phyloP scores from a whole-genome alignment of 352 stramenopile species.

The Phytophthora tentaculata region DNA sequence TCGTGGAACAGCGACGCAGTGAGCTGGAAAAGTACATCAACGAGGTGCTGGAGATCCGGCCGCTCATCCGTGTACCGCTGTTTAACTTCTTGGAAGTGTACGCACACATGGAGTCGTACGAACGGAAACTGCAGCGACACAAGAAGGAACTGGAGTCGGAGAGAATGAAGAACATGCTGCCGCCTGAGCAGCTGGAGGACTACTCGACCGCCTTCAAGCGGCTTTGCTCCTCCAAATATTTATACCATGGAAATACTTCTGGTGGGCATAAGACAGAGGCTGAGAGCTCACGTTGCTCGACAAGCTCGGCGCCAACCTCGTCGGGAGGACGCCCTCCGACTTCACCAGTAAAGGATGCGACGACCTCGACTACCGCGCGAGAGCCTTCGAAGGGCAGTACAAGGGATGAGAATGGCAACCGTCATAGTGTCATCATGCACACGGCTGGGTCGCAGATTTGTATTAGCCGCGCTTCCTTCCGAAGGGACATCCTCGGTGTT shows the following conservation, averaged over 20 bases:
- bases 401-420: slow-evolving; percentile 45
- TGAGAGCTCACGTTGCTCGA: slow-evolving; percentile 30
- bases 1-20: slow-evolving; percentile 86
- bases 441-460: slow-evolving; percentile 82
- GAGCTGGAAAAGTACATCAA: slow-evolving; percentile 91
- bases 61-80: slow-evolving; percentile 83
- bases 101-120: slow-evolving; percentile 87
- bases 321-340: slow-evolving; percentile 44
- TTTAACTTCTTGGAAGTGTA: slow-evolving; percentile 92
- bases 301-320: slow-evolving; percentile 17
- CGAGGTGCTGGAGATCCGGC: slow-evolving; percentile 80
- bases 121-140: slow-evolving; percentile 82
- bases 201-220: slow-evolving; percentile 81
- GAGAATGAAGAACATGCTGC: slow-evolving; percentile 88
- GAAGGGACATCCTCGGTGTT: slow-evolving; percentile 86
- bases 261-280: slow-evolving; percentile 36
- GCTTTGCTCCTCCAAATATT: slow-evolving; percentile 85
- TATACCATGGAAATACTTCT: slow-evolving; percentile 64
- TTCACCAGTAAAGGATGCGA: slow-evolving; percentile 51
- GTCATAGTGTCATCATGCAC: slow-evolving; percentile 59
- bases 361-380: slow-evolving; percentile 25
- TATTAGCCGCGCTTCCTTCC: slow-evolving; percentile 84
- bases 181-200: slow-evolving; percentile 64
- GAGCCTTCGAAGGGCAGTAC: slow-evolving; percentile 43
- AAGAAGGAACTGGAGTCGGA: slow-evolving; percentile 90